These are phyloP conservation scores for Pulveroboletus ravenelii DNA, from an alignment of 768 basidiomycete genomes.

Conservation along the genomic window DNA sequence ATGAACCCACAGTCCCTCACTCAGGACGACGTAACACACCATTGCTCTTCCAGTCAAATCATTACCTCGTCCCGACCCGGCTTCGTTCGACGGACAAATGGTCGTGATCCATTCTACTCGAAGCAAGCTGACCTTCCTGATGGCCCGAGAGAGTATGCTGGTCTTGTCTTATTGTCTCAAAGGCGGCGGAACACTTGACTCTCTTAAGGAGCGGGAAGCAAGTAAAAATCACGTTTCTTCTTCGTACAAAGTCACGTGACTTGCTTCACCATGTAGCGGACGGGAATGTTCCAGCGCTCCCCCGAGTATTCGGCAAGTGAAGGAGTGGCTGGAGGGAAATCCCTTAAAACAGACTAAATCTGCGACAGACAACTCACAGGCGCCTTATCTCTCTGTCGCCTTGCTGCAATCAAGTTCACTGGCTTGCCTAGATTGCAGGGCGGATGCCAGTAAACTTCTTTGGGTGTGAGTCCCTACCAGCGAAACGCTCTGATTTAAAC, in stretches of 20 bases:
- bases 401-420: background rate
- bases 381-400: constrained; percentile 12
- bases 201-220: constrained; percentile 61
- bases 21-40: too few relatives aligned
- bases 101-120: constrained; percentile 74
- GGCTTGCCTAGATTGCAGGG: constrained; percentile 52
- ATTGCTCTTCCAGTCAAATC: too few relatives aligned
- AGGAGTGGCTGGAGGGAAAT: constrained; percentile 45
- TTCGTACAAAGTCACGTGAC: background rate
- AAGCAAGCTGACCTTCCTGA: constrained; percentile 58
- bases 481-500: constrained; percentile 34
- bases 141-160: too few relatives aligned
- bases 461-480: constrained; percentile 59
- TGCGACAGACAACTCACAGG: constrained; percentile 48
- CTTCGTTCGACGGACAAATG: too few relatives aligned
- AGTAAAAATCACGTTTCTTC: constrained; percentile 3
- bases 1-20: too few relatives aligned
- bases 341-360: constrained; percentile 13
- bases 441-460: constrained; percentile 72
- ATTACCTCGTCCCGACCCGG: too few relatives aligned
- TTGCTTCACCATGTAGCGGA: constrained; percentile 40
- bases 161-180: too few relatives aligned
- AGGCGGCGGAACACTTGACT: too few relatives aligned
- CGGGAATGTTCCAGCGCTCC: constrained; percentile 82
- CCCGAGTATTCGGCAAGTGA: constrained; percentile 53